phyloP scores from a whole-genome alignment of 2,329 filamentous ascomycete species.

The Teratosphaeriaceae sp. region DNA sequence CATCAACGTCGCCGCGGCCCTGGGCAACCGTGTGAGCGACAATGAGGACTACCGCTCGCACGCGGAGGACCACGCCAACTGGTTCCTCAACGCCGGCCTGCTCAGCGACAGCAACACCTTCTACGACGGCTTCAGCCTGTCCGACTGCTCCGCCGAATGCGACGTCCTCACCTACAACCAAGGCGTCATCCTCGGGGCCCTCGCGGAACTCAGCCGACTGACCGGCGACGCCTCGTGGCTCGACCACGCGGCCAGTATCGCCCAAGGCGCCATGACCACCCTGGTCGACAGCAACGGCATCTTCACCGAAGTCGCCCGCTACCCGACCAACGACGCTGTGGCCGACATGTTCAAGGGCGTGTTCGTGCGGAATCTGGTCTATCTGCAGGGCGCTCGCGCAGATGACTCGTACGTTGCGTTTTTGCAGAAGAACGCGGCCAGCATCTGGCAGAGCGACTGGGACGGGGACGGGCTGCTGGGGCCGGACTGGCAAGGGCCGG shows the following conservation, averaged over 20 bases:
- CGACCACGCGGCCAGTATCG: conserved; percentile 28
- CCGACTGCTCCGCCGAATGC: conserved; percentile 35
- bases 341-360: conserved; percentile 65
- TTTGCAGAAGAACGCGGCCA: conserved; percentile 55
- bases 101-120: conserved; percentile 43
- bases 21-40: conserved; percentile 44
- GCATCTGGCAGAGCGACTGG: conserved; percentile 57
- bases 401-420: conserved; percentile 46
- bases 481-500: conserved; percentile 57
- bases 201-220: conserved; percentile 46
- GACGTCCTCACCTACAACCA: conserved; percentile 51
- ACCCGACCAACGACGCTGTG: conserved; percentile 24
- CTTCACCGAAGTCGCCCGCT: conserved; percentile 28
- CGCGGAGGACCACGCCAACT: conserved; percentile 43
- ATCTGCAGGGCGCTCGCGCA: conserved; percentile 47
- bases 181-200: conserved; percentile 53
- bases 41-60: conserved; percentile 37
- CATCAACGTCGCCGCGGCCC: conserved; percentile 45
- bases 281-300: conserved; percentile 33
- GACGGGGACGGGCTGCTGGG: conserved; percentile 44
- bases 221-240: conserved; percentile 29
- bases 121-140: conserved; percentile 46
- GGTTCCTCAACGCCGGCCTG: conserved; percentile 45
- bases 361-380: conserved; percentile 58
- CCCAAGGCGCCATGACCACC: conserved; percentile 30